Conservation (phyloP, 192 early-diverging fungal species). For the Tieghemiomyces parasiticus region DNA sequence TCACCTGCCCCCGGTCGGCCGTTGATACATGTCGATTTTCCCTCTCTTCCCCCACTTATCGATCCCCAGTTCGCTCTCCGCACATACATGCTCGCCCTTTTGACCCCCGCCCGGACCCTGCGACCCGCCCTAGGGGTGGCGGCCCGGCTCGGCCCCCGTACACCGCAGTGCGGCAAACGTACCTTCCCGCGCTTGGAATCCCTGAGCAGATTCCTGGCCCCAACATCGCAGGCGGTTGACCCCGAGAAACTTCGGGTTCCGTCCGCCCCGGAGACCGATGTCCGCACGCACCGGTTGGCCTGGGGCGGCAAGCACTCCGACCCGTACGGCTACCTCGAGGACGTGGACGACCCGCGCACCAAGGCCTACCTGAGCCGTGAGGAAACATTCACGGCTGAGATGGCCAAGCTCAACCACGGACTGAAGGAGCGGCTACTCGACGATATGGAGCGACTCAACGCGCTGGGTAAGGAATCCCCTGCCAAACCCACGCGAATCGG, state of each 20-base stretch:
- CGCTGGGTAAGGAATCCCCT: constrained; percentile 3
- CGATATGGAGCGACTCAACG: background rate
- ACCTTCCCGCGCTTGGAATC: too few relatives aligned
- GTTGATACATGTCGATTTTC: too few relatives aligned
- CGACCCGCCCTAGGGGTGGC: too few relatives aligned
- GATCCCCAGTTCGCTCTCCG: too few relatives aligned
- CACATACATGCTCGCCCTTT: too few relatives aligned
- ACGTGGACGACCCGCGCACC: constrained; percentile 4
- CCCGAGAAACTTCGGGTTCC: background rate
- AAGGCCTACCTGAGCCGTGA: constrained; percentile 1
- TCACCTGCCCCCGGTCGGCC: too few relatives aligned
- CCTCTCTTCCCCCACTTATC: too few relatives aligned
- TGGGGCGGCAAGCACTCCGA: constrained; percentile 8
- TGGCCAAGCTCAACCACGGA: constrained; percentile 4
- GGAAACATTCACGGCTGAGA: constrained; percentile 6
- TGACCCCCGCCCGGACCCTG: too few relatives aligned
- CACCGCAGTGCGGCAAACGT: too few relatives aligned
- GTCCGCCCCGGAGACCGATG: background rate
- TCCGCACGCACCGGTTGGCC: background rate
- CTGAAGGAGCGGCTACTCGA: background rate
- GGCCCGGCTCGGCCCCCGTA: too few relatives aligned
- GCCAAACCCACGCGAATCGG: background rate
- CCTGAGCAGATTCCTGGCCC: too few relatives aligned
- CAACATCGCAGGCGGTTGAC: too few relatives aligned
- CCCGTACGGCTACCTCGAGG: constrained; percentile 1